Base-by-base conservation (phyloP, 2,329 filamentous ascomycete genomes). In the Helminthosporium solani region DNA sequence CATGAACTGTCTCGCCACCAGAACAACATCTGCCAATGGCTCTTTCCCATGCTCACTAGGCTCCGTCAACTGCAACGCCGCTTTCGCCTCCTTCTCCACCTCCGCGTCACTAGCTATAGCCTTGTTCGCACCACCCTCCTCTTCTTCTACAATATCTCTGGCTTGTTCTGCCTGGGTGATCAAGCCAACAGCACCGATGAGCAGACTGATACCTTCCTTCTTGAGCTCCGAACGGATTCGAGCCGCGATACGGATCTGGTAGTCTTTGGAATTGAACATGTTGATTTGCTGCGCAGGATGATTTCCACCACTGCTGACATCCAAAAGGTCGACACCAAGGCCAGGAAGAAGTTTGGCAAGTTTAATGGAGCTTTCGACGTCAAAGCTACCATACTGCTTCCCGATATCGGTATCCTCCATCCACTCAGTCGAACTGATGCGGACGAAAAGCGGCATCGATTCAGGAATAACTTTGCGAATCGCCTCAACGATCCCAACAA, bases 1-100 rank as follows among this genome's bases (percentile, higher is more conserved):
- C 70, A 81, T 71, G 48, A 81, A 80, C 51, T 81, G 78, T 34
- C 77, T 68, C 0, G 73, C 78, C 28, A 81, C 70, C n/a, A 80
- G 53, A 19, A 80, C 67, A 0, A 74, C 73, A 66, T 81, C 78
- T 0, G 77, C 74, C 70, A 68, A 63, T 0, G 64, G 62, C 36
- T 65, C 62, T 2, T 55, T 52, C 1, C 57, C 63, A 6, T 57
- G 49, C 1, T 41, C 53, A 4, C 19, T 16, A 1, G 56, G 41
- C 30, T 73, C 65, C 0, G 71, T 74, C 63, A 73, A 66, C 14
- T 47, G 42, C 9, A 67, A 49, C 1, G 63, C 63, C 23, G 62
- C 56, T 19, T 59, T 54, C 0, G 69, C 71, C 34, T 67, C 63
- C 18, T 55, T 53, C 6, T 50, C 61, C 12, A 68, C 50, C 37